Base-by-base conservation (phyloP, 1,284 basidiomycete species). In the Xanthoconium separans region DNA sequence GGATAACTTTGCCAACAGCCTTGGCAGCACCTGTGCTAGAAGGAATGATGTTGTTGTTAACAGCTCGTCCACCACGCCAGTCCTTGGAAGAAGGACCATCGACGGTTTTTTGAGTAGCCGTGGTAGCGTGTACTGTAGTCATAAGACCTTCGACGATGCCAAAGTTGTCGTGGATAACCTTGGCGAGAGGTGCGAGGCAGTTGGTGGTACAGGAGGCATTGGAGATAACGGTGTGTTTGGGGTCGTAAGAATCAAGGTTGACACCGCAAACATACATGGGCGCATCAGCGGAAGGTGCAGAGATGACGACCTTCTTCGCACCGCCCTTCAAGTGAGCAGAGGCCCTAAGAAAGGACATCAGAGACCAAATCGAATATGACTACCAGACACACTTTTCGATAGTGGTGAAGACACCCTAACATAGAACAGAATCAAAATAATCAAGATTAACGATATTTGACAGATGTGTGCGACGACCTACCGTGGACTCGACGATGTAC, bases 121-220 rank as follows among this genome's bases (percentile, higher is more conserved):
- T 96, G 63, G 93, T 93, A 45, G 92, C 89, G 77, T 99, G 96
- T 65, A 98, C 93, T 63, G 97, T 98, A 76, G 92, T 97, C 97
- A 99, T 99, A 72, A 99, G 83, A 74, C 92, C 95, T 80, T 98
- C 95, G 61, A 91, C 80, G 68, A 98, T 95, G 66, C 89, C 91
- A 72, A 91, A 96, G 67, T 91, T 95, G 87, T 99, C 97, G 79
- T 99, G 71, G 80, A 99, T 82, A 73, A 98, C 89, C 84, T 99
- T 99, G 76, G 96, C 96, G 59, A 99, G 87, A 61, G 97, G 95
- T 36, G 97, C 97, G 60, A 99, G 85, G 77, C 95, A 97, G 89
- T 99, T 99, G 77, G 96, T 99, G 51, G 96, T 99, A 87, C 96
- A 99, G 43, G 95, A 98, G 34, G 96, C 96, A 78, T 99, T 99